Evolutionary conservation across 225 moss, liverwort and hornwort species (phyloP).

Genomic region (Ulota crispa): DNA sequence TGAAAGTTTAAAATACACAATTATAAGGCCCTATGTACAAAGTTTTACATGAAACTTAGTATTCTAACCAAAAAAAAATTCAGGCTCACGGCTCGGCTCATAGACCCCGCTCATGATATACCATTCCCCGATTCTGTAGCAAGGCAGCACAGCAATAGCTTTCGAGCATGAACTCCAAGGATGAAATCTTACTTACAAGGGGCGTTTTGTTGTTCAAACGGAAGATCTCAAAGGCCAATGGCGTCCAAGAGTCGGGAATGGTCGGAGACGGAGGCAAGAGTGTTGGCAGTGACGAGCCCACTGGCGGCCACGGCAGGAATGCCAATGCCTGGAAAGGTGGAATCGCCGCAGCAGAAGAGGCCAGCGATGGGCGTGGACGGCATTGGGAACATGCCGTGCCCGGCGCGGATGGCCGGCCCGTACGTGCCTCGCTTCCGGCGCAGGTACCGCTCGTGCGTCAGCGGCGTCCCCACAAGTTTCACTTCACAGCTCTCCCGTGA

Average conservation of each 20-base stretch:
- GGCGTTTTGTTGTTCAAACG: no score
- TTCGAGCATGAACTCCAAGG: no score
- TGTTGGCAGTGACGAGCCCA: conserved; percentile 84
- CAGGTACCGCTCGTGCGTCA: conserved; percentile 89
- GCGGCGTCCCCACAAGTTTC: conserved; percentile 79
- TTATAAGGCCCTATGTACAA: no score
- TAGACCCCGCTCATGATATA: no score
- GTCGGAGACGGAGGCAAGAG: conserved; percentile 62
- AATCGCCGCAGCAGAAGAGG: conserved; percentile 86
- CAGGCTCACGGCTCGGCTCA: no score
- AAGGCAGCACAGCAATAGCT: no score
- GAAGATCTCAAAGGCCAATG: conserved; percentile 42
- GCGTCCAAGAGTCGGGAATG: conserved; percentile 69
- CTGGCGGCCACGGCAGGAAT: conserved; percentile 97
- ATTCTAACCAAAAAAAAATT: no score
- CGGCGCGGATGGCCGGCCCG: conserved; percentile 92
- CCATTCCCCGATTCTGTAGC: no score
- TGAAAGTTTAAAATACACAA: no score
- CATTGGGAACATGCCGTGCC: conserved; percentile 72
- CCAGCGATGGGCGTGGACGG: conserved; percentile 69
- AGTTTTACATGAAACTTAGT: no score
- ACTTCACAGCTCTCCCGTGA: conserved; percentile 84
- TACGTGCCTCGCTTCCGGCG: conserved; percentile 88
- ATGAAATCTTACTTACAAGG: background rate
- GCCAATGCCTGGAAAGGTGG: conserved; percentile 87